Evolutionary conservation across 306 rosid species (phyloP).

Genomic region (Senna siamea): DNA sequence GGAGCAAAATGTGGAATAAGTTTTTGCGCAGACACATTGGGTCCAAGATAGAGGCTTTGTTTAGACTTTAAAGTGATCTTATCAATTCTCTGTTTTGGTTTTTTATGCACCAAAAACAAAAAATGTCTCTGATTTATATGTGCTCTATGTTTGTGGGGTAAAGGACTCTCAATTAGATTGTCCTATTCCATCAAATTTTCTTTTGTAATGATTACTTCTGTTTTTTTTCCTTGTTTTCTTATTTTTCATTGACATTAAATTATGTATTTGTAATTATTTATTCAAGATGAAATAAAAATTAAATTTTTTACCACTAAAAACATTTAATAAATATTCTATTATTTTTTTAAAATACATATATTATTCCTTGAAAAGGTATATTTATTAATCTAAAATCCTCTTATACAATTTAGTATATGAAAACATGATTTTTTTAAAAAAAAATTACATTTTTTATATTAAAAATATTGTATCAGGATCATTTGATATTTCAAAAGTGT

Average conservation of each 20-base stretch:
- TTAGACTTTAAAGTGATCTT: conserved; percentile 49
- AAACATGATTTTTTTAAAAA: too few species aligned
- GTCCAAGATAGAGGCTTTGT: conserved; percentile 64
- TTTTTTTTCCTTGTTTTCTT: conserved; percentile 21
- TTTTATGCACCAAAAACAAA: conserved; percentile 26
- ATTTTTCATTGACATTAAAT: too few species aligned
- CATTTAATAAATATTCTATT: too few species aligned
- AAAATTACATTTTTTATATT: too few species aligned
- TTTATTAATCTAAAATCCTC: too few species aligned
- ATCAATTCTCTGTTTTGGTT: conserved; percentile 42
- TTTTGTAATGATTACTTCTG: conserved; percentile 67
- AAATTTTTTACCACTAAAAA: too few species aligned
- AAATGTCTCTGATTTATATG: conserved; percentile 58
- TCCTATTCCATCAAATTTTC: conserved; percentile 59
- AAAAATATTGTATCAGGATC: too few species aligned
- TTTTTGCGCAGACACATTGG: conserved; percentile 50
- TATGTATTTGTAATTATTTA: too few species aligned
- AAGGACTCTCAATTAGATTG: conserved; percentile 46
- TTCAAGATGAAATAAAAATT: too few species aligned
- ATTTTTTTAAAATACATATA: neutral
- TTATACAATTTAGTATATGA: too few species aligned
- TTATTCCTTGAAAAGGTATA: neutral
- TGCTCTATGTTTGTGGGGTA: conserved; percentile 60
- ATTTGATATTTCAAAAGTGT: too few species aligned
- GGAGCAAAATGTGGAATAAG: conserved; percentile 45